Percentiles rank a stretch among this genome's conserved stretches.
phyloP scores from a whole-genome alignment of 139 green algal species.

The Tetratostichococcus sp. region DNA sequence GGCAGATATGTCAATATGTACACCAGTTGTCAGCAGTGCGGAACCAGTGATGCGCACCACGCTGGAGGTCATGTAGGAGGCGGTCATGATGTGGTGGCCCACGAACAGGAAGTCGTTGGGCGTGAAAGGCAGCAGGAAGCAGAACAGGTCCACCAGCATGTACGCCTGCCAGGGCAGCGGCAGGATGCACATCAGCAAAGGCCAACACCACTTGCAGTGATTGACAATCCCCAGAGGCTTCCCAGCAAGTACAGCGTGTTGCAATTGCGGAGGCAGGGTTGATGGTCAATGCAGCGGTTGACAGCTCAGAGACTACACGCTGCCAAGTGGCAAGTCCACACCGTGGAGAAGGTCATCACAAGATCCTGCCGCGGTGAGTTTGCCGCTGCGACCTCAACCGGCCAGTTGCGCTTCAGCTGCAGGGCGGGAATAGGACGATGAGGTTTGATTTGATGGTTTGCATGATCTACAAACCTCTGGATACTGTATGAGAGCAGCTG shows the following conservation, averaged over 20 bases:
- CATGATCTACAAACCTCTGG: no score
- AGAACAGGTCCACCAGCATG: slow-evolving; percentile 17
- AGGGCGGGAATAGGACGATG: neutral
- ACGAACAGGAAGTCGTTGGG: slow-evolving; percentile 17
- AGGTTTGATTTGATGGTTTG: neutral
- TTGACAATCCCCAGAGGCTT: no score
- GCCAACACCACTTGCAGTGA: neutral
- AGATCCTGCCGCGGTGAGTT: neutral
- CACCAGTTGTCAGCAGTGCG: neutral
- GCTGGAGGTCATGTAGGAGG: slow-evolving; percentile 9
- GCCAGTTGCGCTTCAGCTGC: no score
- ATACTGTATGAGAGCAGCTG: no score
- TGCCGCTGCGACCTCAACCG: neutral
- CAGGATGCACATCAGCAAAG: neutral
- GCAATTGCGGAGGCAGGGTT: no score
- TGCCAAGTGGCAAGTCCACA: neutral
- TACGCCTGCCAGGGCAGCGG: slow-evolving; percentile 12
- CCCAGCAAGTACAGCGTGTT: no score
- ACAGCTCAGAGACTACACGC: no score
- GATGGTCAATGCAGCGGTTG: no score
- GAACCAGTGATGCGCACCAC: neutral
- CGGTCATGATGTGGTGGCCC: slow-evolving; percentile 11
- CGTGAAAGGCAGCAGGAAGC: slow-evolving; percentile 21
- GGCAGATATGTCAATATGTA: no score
- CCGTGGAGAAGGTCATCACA: neutral